Conservation (phyloP, 805 yeast genomes). For the Candida andamanensis region DNA sequence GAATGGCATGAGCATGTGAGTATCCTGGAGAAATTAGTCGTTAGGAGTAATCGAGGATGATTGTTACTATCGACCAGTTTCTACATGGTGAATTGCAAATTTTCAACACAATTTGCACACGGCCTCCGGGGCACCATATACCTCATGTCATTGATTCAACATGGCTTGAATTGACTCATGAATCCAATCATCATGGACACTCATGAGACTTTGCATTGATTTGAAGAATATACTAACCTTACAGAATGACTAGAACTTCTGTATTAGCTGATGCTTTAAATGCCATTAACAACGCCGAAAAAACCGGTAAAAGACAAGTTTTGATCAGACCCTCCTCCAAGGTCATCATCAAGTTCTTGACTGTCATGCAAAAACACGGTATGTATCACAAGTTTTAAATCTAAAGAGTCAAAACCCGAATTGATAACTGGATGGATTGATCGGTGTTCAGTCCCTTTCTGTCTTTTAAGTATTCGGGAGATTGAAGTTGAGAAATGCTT, state of each 20-base stretch:
- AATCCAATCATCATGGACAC: constrained; percentile 36
- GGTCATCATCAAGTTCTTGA: constrained; percentile 93
- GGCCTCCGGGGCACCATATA: constrained; percentile 4
- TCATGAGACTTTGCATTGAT: constrained; percentile 26
- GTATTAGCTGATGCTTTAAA: constrained; percentile 98
- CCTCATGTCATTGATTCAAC: constrained; percentile 4
- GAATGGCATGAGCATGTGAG: constrained; percentile 15
- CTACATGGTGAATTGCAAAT: constrained; percentile 1
- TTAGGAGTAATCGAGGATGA: not conserved
- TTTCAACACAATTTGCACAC: not conserved
- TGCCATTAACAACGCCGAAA: constrained; percentile 98
- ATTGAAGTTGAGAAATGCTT: constrained; percentile 54
- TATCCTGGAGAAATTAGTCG: constrained; percentile 13
- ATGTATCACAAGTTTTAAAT: constrained; percentile 13
- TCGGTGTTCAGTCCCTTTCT: constrained; percentile 83
- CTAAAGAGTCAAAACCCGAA: constrained; percentile 48
- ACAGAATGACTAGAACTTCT: constrained; percentile 91
- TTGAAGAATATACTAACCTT: constrained; percentile 9
- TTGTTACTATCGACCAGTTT: not conserved
- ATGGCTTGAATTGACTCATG: constrained; percentile 20
- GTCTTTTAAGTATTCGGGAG: constrained; percentile 98
- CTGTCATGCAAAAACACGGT: constrained; percentile 92
- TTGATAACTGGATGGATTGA: constrained; percentile 98
- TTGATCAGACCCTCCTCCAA: constrained; percentile 96
- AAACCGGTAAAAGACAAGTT: constrained; percentile 99